These are phyloP conservation scores for Globisporangium recalcitrans DNA, from an alignment of 352 stramenopile species.

Conservation along the genomic window DNA sequence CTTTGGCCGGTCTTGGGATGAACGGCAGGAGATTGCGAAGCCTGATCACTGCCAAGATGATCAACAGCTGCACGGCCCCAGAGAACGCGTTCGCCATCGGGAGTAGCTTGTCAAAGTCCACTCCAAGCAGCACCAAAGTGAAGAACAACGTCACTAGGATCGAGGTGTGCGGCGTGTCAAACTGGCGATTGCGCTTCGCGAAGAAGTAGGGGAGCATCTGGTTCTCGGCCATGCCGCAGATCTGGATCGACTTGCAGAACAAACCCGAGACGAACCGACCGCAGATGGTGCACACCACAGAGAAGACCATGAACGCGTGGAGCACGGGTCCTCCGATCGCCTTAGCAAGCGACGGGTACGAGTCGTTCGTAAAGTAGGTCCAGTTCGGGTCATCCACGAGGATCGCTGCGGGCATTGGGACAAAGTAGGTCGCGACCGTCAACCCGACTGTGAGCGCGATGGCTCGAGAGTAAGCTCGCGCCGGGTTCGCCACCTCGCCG, in stretches of 20 bases:
- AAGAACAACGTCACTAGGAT: slow-evolving; percentile 32
- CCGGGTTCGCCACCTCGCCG: slow-evolving; percentile 76
- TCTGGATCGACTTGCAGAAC: slow-evolving; percentile 71
- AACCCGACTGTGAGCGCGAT: slow-evolving; percentile 69
- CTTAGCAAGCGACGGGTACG: slow-evolving; percentile 59
- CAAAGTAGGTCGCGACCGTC: slow-evolving; percentile 74
- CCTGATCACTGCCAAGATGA: slow-evolving; percentile 86
- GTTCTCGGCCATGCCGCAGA: slow-evolving; percentile 51
- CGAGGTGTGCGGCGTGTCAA: slow-evolving; percentile 39
- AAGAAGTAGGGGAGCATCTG: slow-evolving; percentile 76
- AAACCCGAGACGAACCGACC: slow-evolving; percentile 85
- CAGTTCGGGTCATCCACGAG: neutral
- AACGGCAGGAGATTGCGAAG: slow-evolving; percentile 65
- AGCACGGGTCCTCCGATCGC: slow-evolving; percentile 70
- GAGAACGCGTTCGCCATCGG: slow-evolving; percentile 90
- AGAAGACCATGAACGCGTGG: slow-evolving; percentile 62
- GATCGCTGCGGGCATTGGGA: slow-evolving; percentile 25
- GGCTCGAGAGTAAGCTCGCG: slow-evolving; percentile 57
- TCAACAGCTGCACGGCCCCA: slow-evolving; percentile 73
- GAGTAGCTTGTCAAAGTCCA: slow-evolving; percentile 62
- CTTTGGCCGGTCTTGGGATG: slow-evolving; percentile 51
- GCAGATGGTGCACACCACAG: slow-evolving; percentile 65
- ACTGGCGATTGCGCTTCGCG: slow-evolving; percentile 35
- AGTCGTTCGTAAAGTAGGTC: neutral
- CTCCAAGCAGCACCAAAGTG: slow-evolving; percentile 28